Base-by-base conservation (phyloP, 1,284 basidiomycete genomes). In the Tilletia walkeri region DNA sequence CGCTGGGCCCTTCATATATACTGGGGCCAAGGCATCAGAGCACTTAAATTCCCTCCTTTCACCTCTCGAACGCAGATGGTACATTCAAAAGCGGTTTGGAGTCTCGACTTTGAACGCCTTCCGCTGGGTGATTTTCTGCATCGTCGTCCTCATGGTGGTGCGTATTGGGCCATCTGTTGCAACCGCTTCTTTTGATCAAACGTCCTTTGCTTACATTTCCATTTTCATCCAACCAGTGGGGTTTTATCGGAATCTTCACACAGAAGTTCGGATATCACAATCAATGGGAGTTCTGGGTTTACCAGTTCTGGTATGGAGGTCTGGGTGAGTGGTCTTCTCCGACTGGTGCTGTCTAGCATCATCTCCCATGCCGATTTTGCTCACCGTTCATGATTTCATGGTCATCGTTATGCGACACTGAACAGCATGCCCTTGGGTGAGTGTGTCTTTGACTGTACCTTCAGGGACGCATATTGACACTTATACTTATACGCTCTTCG, bases 151-250 rank as follows among this genome's bases (percentile, higher is more conserved):
- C 65, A 91, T 91, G 0, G 85, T 92, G 10, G 1, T 94, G 92
- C 92, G 92, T 92, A 20, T 90, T 92, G 88, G 87, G 93, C 1
- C 66, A 92, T 92, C 1, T 89, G 93, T 71, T 93, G 91, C 88
- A 93, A 93, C 92, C 89, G 86, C 68, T 84, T 94, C 67, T 5
- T 30, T 30, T 92, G 92, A 5, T 77, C 75, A 59, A 34, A 70
- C 50, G 16, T 73, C 56, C 45, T 30, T 2, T 2, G 24, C 24
- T 30, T 30, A 30, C 24, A 30, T 30, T 30, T 30, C 24, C 24
- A 30, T 74, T 75, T 78, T 47, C 65, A 7, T 73, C 49, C 3
- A 1, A 4, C 14, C 68, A 69, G 66, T 66, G 73, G 61, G 71
- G 70, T 36, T 71, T 65, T 69, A 78, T 65, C 63, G 69, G 65